Evolutionary conservation across 805 yeast genomes (phyloP).

Genomic region (Spathaspora sp.): DNA sequence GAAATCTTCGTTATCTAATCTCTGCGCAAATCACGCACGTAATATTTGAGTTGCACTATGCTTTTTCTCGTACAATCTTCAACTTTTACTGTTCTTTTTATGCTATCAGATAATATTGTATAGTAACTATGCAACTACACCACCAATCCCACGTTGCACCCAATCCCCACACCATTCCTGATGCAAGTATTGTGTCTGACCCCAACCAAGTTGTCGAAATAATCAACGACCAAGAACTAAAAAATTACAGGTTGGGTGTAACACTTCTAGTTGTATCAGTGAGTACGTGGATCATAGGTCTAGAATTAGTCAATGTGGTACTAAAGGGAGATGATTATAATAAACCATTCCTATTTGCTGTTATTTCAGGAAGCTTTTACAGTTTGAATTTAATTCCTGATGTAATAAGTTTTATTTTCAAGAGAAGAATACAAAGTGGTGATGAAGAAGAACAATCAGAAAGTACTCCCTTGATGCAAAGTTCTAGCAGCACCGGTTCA

Average conservation of each 20-base stretch:
- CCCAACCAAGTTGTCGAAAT: constrained; percentile 27
- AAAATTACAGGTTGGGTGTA: constrained; percentile 43
- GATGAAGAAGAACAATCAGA: not conserved
- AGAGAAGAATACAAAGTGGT: not conserved
- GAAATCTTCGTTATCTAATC: not conserved
- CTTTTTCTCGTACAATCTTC: not conserved
- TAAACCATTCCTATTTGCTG: constrained; percentile 47
- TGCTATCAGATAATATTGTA: not conserved
- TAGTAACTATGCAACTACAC: not conserved
- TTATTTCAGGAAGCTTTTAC: constrained; percentile 47
- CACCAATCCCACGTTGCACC: not conserved
- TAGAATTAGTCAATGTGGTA: constrained; percentile 47
- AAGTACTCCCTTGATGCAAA: not conserved
- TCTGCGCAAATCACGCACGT: not conserved
- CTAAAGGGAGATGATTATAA: constrained; percentile 45
- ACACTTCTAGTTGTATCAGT: constrained; percentile 39
- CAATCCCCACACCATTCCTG: not conserved
- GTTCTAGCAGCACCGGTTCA: not conserved
- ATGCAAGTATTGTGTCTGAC: constrained; percentile 3
- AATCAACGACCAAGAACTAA: constrained; percentile 39
- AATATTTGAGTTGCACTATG: not conserved
- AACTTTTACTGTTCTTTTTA: not conserved
- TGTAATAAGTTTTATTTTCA: constrained; percentile 4
- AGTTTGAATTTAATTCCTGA: constrained; percentile 44
- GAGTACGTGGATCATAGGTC: constrained; percentile 45